Evolutionary conservation across 1,284 basidiomycete species (phyloP).

Genomic region (Trametes hirsuta): DNA sequence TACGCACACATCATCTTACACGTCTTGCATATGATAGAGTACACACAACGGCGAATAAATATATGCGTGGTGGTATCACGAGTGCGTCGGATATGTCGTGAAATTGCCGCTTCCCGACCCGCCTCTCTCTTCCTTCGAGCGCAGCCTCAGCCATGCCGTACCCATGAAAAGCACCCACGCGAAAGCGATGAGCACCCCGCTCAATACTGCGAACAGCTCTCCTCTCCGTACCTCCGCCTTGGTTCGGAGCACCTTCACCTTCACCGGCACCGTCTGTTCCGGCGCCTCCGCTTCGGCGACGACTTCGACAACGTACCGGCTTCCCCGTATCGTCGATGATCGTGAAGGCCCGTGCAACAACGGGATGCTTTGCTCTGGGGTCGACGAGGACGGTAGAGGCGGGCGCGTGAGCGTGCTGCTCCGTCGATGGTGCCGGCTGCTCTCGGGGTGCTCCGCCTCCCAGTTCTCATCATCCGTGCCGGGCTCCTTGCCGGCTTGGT

Average conservation of each 20-base stretch:
- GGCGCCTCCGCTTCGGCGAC: slow-evolving; percentile 12
- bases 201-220: slow-evolving; percentile 48
- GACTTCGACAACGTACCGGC: slow-evolving; percentile 29
- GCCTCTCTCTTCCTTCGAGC: slow-evolving; percentile 43
- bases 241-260: slow-evolving; percentile 35
- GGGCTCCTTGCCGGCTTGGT: slow-evolving; percentile 8
- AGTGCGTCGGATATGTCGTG: not conserved
- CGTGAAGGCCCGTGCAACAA: slow-evolving; percentile 28
- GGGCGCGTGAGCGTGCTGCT: slow-evolving; percentile 24
- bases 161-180: slow-evolving; percentile 73
- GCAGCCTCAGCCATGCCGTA: slow-evolving; percentile 61
- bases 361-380: slow-evolving; percentile 31
- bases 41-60: no score
- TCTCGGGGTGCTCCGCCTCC: slow-evolving; percentile 9
- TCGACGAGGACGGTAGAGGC: slow-evolving; percentile 22
- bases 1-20: no score
- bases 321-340: slow-evolving; percentile 26
- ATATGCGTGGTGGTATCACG: not conserved
- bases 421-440: slow-evolving; percentile 12
- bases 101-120: slow-evolving; percentile 21
- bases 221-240: slow-evolving; percentile 52
- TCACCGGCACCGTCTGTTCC: slow-evolving; percentile 11
- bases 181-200: slow-evolving; percentile 48
- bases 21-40: no score
- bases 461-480: slow-evolving; percentile 17